Percentiles rank a stretch among this genome's conserved stretches.
Evolutionary conservation across 148 eudicot genomes (phyloP).

Genomic region (Cornus suecica): DNA sequence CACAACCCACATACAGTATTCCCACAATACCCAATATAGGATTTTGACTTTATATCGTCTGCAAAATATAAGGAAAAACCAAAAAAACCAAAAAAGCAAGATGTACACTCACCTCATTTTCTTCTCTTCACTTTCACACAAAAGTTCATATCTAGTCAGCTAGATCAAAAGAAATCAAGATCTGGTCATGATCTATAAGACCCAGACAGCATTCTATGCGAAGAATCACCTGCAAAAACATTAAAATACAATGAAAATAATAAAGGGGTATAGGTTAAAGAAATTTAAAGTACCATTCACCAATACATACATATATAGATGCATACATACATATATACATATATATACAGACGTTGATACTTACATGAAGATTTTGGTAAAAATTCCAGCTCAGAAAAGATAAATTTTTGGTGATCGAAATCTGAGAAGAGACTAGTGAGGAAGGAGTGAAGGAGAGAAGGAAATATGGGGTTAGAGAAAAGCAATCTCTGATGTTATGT

Average conservation of each 20-base stretch:
- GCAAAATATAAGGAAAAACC: not conserved
- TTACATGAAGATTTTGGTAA: constrained; percentile 5
- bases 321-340: not conserved
- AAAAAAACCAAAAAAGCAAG: too few species aligned
- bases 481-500: not conserved
- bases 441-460: constrained; percentile 1
- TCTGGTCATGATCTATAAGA: constrained; percentile 64
- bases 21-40: not conserved
- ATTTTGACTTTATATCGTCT: not conserved
- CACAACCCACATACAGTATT: not conserved
- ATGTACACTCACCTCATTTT: constrained; percentile 11
- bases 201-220: constrained; percentile 34
- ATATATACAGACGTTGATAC: not conserved
- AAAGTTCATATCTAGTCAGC: constrained; percentile 20
- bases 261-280: not conserved
- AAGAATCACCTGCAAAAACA: constrained; percentile 11
- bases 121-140: constrained; percentile 7
- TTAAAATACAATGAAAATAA: not conserved
- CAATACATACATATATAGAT: not conserved
- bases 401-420: constrained; percentile 16
- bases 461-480: constrained; percentile 6
- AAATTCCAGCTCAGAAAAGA: not conserved
- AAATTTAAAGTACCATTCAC: not conserved
- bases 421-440: constrained; percentile 1
- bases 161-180: constrained; percentile 37